Base-by-base conservation (phyloP, 495 filamentous ascomycete genomes). In the Annulohypoxylon stygium region DNA sequence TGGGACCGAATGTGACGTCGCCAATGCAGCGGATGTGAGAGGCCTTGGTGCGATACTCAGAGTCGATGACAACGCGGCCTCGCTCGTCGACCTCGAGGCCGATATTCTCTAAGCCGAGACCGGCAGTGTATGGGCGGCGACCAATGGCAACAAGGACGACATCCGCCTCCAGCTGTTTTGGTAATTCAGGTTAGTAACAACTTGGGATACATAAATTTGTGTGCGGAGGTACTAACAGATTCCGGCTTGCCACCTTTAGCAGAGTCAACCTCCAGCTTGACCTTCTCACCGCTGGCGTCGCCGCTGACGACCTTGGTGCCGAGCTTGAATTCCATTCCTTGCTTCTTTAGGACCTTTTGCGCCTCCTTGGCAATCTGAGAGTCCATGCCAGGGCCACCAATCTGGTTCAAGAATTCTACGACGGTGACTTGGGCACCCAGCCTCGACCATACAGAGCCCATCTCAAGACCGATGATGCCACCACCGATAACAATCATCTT, bases 251-350 rank as follows among this genome's bases (percentile, higher is more conserved):
- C 97, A 74, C 95, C 95, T 88, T 99, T 98, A 63, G 96, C 90
- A 77, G 96, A 88, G 86, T 99, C 97, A 54, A 97, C 86, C 72
- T 91, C 88, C 67, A 99, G 86, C 81, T 90, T 90, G 74, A 99
- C 85, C 61, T 81, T 86, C 66, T 93, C 90, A 60, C 90, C 90
- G 76, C 84, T 91, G 80, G 90, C 89, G 78, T 97, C 94, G 75
- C 96, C 96, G 75, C 88, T 89, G 75, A 89, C 82, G 70, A 99
- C 96, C 88, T 99, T 99, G 78, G 95, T 98, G 83, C 91, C 90
- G 65, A 95, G 92, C 90, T 96, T 97, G 89, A 99, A 99, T 82
- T 95, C 97, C 82, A 99, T 95, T 61, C 96, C 97, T 83, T 99
- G 96, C 87, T 98, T 98, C 76, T 87, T 87, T 61, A 99, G 90